Base-by-base conservation (phyloP, 1,284 basidiomycete genomes). In the Hypsizygus ulmarius region DNA sequence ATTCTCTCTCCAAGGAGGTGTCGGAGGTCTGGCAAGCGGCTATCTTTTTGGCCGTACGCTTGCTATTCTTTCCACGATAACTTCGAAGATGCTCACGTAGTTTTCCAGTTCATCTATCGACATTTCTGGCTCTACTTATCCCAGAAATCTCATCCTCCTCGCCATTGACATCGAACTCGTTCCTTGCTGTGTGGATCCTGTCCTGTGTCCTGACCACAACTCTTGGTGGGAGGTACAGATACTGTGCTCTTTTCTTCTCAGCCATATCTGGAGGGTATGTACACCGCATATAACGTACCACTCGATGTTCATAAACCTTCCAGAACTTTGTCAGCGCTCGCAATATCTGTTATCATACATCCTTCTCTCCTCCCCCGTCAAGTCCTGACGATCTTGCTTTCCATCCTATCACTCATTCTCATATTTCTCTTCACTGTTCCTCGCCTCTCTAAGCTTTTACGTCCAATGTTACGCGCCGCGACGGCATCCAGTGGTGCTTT, bases 11-110 rank as follows among this genome's bases (percentile, higher is more conserved):
- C 77, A 79, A 59, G 82, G 83, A 33, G 84, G 84, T 3, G 50
- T 84, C 12, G 84, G 84, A 43, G 84, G 84, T 7, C 53, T 82
- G 12, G 70, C 73, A 6, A 60, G 70, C 14, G 84, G 83, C 11
- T 85, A 77, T 64, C 62, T 70, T 6, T 83, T 84, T 53, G 83
- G 83, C 53, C 59, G 83, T 84, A 59, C 34, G 75, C 43, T 70
- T 18, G 1, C 33, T 32, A 48, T 18, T 28, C 37, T 34, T 45
- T 43, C 37, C 28, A 42, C 28, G 19, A 45, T 44, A 47, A 28
- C 9, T 19, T 39, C 42, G 36, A 42, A 18, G 16, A 11, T 27
- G 30, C 35, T 34, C 30, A 50, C 45, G 45, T 42, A 39, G 50
- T 50, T 36, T 28, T 40, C n/a, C 49, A 84, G 81, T 83, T 6